Base-by-base conservation (phyloP, 2,329 filamentous ascomycete species). In the Escovopsis sp. region DNA sequence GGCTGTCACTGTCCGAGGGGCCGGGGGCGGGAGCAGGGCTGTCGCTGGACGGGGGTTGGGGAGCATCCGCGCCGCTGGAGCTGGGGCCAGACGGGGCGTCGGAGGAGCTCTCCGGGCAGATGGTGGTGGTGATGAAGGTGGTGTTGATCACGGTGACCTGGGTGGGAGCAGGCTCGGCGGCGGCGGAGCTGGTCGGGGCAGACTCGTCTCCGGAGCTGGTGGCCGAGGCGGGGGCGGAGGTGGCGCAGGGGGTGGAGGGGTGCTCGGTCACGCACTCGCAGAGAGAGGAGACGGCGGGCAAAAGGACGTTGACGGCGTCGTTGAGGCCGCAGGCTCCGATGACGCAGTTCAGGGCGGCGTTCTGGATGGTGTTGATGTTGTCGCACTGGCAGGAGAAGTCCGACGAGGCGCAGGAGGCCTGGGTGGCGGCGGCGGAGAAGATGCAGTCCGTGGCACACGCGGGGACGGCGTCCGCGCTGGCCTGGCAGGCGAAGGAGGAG, bases 301-400 rank as follows among this genome's bases (percentile, higher is more conserved):
- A 10, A 5, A 56, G 25, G 16, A 55, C 50, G 7, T 39, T 20
- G 4, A 47, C 16, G 37, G 47, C 31, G 34, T 44, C 8, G 6
- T 25, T 31, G n/a, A 47, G n/a, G 15, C 48, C 51, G 35, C 54
- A 56, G 9, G 40, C 46, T 13, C 31, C 39, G 10, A 49, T 39
- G 27, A 56, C 51, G 33, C 53, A 55, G 25, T n/a, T 15, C 14
- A 41, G 32, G 0, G 51, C 51, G 1, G 48, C 47, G 4, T 34
- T 24, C 32, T 54, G 53, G 25, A 58, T 54, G 13, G 44, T 46
- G 4, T 33, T 39, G 5, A 39, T 37, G 11, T 48, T 50, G 10
- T 45, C 45, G 42, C 54, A 57, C 35, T 52, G 49, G 39, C 54
- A 57, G 13, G 44, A 46, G 39, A 45, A 54, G 45, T 57, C 51